Base-by-base conservation (phyloP, 495 filamentous ascomycete genomes). In the Penicillium crystallinum region DNA sequence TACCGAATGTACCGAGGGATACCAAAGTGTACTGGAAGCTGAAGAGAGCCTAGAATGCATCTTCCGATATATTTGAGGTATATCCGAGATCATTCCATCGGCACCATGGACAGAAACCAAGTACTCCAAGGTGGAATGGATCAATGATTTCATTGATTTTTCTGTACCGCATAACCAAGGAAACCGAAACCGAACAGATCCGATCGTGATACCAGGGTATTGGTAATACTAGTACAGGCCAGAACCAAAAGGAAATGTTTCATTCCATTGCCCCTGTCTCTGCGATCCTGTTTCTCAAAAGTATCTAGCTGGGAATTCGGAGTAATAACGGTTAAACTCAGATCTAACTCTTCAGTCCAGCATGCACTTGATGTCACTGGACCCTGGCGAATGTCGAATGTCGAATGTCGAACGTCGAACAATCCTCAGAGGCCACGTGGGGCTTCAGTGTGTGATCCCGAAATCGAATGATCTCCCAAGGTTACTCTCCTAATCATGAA, bases 381-480 rank as follows among this genome's bases (percentile, higher is more conserved):
- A n/a, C n/a, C n/a, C n/a, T n/a, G n/a, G n/a, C n/a, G n/a, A n/a
- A n/a, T n/a, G n/a, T n/a, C n/a, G n/a, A n/a, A n/a, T n/a, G n/a
- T n/a, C n/a, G n/a, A n/a, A n/a, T n/a, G n/a, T n/a, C n/a, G n/a
- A n/a, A n/a, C n/a, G n/a, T n/a, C n/a, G n/a, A n/a, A n/a, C n/a
- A n/a, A n/a, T n/a, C n/a, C n/a, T n/a, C n/a, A n/a, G 34, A 56
- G 46, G 37, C 61, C 57, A 64, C 54, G 57, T 58, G 61, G 61
- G 31, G 3, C 23, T 17, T 42, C 42, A 45, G 9, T 45, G 7
- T 27, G 39, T 2, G 1, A 42, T 45, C 43, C 41, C 49, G 22
- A 47, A 11, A 27, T 27, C 14, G 1, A 36, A 46, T 6, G 25
- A 4, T 29, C 4, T 29, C 25, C 4, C 8, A 31, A 30, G 25